Evolutionary conservation across 2,329 filamentous ascomycete genomes (phyloP), one percentile per base, ranked within the genome.

Genomic region (Talaromyces sp.): DNA sequence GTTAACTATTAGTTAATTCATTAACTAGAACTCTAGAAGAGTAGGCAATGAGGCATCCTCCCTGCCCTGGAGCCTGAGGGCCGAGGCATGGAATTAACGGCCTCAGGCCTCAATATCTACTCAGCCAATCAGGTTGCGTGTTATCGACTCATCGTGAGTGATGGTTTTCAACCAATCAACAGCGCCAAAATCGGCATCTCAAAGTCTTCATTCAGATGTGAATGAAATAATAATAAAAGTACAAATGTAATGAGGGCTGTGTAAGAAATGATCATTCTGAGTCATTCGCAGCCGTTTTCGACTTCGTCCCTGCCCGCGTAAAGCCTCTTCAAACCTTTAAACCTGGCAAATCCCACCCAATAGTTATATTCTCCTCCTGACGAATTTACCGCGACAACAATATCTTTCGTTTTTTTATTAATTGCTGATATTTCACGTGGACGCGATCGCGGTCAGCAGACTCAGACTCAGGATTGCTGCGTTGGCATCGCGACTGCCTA

Each of bases 101-200:
- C 48, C 13, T 2, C 2, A 5, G 19, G 4, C 2, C n/a, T 17
- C 2, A 21, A 39, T 9, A 5, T 17, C 39, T 8, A 17, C 7
- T 10, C 17, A 46, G 5, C 41, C 40, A 56, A 55, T 55, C 53
- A 46, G 5, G 17, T 13, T 2, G 37, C 33, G 48, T 37, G 25
- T 17, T 52, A 40, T 50, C 51, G 57, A 59, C 57, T 59, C 52
- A 59, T 55, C 43, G 45, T 59, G 57, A 59, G 41, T 59, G 51
- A 59, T 55, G 10, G 13, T 10, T 15, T n/a, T 45, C 6, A 25
- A 28, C 57, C 57, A 59, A 59, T 55, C 57, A 59, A 17, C 25
- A 25, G 11, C 51, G 11, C 6, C 21, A 10, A 25, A 45, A 21
- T 10, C 15, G 19, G 37, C 17, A 57, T 36, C 25, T 43, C 25